Base-by-base conservation (phyloP, 805 yeast species). In the Zygotorulaspora chibaensis region DNA sequence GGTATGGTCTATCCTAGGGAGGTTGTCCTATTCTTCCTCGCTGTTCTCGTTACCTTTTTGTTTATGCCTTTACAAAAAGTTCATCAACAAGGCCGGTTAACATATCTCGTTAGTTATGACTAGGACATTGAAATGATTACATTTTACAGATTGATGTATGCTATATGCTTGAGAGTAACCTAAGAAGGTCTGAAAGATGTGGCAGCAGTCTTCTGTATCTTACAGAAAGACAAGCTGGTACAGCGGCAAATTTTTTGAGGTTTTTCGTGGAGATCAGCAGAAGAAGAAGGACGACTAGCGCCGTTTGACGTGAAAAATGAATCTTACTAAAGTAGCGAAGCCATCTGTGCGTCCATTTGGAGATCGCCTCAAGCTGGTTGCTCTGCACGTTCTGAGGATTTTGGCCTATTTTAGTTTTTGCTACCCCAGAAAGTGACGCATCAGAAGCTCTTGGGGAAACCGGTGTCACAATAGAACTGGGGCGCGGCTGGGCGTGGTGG, bases 121-220 rank as follows among this genome's bases (percentile, higher is more conserved):
- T 10, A 43, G 27, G 30, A 38, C 33, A 43, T 28, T 13, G 13
- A 26, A 16, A 38, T 26, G 17, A 28, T 15, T n/a, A 13, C 13
- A 13, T 3, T 15, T 8, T 4, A 29, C 16, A 15, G 34, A n/a
- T 16, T 15, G 2, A 12, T 17, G 12, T 18, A 20, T 11, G 23
- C 31, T 42, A 48, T 18, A 48, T 40, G 47, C 49, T 48, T 16
- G 49, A 42, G 20, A 48, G 48, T 34, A 48, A 43, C 26, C 37
- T 48, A 15, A 48, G 23, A 17, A 45, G 12, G 36, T 37, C 37
- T 35, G 31, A 35, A 29, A 48, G 36, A 20, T 48, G 49, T 16
- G 48, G 40, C 3, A 33, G 7, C 13, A 46, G 30, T 26, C 38
- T 16, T 18, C 38, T 42, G 27, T 37, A 38, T 27, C 34, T 13